These are phyloP conservation scores for Blastocladiella emersonii DNA, from an alignment of 371 early-diverging fungal species.

Conservation along the genomic window DNA sequence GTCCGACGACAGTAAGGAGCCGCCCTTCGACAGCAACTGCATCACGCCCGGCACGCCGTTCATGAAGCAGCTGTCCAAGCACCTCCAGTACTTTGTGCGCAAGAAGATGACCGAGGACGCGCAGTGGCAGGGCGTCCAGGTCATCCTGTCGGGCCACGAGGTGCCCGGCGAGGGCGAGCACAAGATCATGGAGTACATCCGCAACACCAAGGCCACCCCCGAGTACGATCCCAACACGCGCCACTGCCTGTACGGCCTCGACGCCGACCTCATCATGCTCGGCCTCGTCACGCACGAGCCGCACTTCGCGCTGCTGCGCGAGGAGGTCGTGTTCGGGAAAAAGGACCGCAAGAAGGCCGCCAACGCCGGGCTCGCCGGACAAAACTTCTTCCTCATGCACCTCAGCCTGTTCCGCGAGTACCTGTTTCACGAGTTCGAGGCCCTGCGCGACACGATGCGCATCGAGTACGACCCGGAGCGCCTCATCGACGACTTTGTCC, in stretches of 20 bases:
- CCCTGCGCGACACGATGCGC: conserved; percentile 42
- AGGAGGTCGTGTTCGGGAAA: conserved; percentile 75
- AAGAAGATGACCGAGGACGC: conserved; percentile 7
- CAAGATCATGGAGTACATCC: conserved; percentile 98
- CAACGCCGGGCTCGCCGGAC: conserved; percentile 5
- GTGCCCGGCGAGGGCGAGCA: conserved; percentile 99
- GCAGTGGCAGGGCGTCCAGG: conserved; percentile 22
- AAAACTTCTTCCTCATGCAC: conserved; percentile 83
- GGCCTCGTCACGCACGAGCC: conserved; percentile 97
- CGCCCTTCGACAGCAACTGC: conserved; percentile 89
- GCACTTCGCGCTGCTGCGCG: conserved; percentile 91
- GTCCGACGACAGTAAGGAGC: conserved; percentile 37
- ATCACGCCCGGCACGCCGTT: conserved; percentile 99
- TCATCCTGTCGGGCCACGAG: conserved; percentile 87
- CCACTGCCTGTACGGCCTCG: conserved; percentile 95
- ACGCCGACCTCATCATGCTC: conserved; percentile 99
- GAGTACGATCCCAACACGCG: conserved; percentile 76
- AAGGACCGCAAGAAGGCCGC: conserved; percentile 13
- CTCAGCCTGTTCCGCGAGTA: conserved; percentile 85
- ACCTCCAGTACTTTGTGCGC: conserved; percentile 51
- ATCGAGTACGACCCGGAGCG: conserved; percentile 74
- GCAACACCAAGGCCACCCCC: conserved; percentile 60
- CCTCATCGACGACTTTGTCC: conserved; percentile 98
- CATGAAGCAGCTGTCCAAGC: conserved; percentile 83
- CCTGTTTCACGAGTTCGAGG: conserved; percentile 50